Evolutionary conservation across 768 basidiomycete genomes (phyloP).

Genomic region (Imleria badia): DNA sequence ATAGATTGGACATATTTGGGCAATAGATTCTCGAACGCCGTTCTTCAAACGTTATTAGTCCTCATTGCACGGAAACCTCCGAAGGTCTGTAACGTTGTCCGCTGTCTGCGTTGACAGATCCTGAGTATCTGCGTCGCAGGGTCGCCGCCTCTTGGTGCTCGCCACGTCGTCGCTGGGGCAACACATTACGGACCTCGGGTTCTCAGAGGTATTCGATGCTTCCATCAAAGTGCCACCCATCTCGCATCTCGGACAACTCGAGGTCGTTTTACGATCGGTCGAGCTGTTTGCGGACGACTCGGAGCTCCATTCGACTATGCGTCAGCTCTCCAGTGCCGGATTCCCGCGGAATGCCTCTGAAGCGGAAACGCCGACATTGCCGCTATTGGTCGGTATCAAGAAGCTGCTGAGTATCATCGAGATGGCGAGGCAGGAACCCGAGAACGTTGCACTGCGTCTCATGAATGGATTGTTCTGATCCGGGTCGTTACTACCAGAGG

Average conservation of each 20-base stretch:
- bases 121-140: conserved; percentile 46
- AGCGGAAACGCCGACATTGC: conserved; percentile 45
- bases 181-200: conserved; percentile 84
- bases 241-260: conserved; percentile 65
- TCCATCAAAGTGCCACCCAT: conserved; percentile 85
- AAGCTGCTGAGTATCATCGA: conserved; percentile 87
- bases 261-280: conserved; percentile 75
- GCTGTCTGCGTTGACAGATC: neutral
- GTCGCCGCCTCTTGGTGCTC: conserved; percentile 86
- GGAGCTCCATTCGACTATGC: conserved; percentile 58
- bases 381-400: conserved; percentile 87
- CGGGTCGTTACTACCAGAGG: neutral
- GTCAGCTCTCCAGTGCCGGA: conserved; percentile 71
- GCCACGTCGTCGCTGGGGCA: conserved; percentile 89
- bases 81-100: conserved; percentile 55
- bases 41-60: conserved; percentile 87
- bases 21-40: conserved; percentile 92
- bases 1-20: conserved; percentile 97
- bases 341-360: conserved; percentile 45
- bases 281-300: conserved; percentile 61
- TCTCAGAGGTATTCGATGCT: conserved; percentile 86
- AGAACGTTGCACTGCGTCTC: conserved; percentile 72
- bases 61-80: conserved; percentile 88
- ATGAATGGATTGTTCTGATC: conserved; percentile 53
- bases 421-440: conserved; percentile 96